These are phyloP conservation scores for Pyricularia pennisetigena DNA, from an alignment of 2,329 filamentous ascomycete genomes.

Conservation along the genomic window DNA sequence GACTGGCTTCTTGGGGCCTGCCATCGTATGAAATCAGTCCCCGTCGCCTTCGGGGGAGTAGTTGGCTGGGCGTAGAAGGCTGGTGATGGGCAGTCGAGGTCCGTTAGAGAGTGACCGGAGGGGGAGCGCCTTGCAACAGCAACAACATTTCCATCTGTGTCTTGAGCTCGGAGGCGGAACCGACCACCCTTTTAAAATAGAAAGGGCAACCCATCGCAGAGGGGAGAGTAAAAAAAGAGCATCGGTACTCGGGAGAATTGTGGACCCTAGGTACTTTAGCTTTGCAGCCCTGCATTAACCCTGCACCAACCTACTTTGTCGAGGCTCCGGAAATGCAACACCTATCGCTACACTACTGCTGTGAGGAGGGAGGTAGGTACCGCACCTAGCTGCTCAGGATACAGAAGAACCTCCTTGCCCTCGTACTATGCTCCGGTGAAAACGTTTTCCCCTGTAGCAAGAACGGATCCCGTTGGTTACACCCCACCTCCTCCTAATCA, in stretches of 20 bases:
- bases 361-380: neutral
- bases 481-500: neutral
- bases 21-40: conserved; percentile 1
- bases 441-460: neutral
- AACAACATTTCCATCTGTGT: neutral
- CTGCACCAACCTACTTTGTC: neutral
- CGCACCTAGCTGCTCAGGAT: too few species aligned
- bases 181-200: neutral
- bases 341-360: neutral
- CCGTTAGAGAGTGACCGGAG: neutral
- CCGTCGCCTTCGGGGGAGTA: neutral
- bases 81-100: neutral
- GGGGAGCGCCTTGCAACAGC: neutral
- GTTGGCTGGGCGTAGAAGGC: neutral
- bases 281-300: neutral
- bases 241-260: neutral
- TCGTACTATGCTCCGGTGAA: neutral
- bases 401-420: neutral
- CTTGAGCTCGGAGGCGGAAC: neutral
- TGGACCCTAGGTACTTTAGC: neutral
- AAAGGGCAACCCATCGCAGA: neutral
- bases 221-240: neutral
- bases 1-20: conserved; percentile 36
- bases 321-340: neutral
- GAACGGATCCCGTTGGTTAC: neutral